phyloP scores from a whole-genome alignment of 192 early-diverging fungal species.

The Blastocladiella britannica region DNA sequence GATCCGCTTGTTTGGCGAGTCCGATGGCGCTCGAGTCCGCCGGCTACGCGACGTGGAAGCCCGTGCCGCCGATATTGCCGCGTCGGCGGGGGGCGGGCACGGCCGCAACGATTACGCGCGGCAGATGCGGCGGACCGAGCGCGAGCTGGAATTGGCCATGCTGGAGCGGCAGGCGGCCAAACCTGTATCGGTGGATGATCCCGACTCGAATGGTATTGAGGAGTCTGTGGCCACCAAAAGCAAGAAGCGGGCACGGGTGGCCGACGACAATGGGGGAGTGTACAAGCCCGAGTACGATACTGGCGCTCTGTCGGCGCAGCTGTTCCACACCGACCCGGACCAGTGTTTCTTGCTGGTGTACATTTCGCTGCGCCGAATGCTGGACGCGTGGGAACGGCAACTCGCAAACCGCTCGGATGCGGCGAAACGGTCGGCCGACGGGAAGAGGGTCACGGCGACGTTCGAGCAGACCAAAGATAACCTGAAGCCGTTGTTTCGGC shows the following conservation, averaged over 20 bases:
- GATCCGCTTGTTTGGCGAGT: slow-evolving; percentile 81
- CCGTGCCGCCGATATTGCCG: neutral
- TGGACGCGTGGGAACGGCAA: slow-evolving; percentile 69
- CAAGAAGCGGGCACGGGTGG: neutral
- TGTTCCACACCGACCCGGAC: slow-evolving; percentile 61
- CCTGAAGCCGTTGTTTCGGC: slow-evolving; percentile 75
- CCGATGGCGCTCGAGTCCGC: slow-evolving; percentile 39
- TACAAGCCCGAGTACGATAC: slow-evolving; percentile 35
- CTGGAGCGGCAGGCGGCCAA: slow-evolving; percentile 32
- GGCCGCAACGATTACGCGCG: slow-evolving; percentile 83
- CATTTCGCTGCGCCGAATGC: slow-evolving; percentile 62
- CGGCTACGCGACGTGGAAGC: neutral
- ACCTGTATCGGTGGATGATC: slow-evolving; percentile 23
- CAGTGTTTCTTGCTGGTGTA: slow-evolving; percentile 47
- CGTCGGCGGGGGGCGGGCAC: slow-evolving; percentile 14
- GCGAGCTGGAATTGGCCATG: slow-evolving; percentile 51
- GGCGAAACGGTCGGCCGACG: slow-evolving; percentile 51
- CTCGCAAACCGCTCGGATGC: slow-evolving; percentile 56
- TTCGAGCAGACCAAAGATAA: slow-evolving; percentile 71
- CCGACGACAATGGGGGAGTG: neutral
- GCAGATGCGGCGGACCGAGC: slow-evolving; percentile 61
- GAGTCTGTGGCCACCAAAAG: neutral
- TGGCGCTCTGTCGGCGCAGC: slow-evolving; percentile 37
- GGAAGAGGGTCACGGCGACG: slow-evolving; percentile 61
- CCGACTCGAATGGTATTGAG: neutral